phyloP scores from a whole-genome alignment of 805 yeast genomes.

The Ogataea pilisensis region DNA sequence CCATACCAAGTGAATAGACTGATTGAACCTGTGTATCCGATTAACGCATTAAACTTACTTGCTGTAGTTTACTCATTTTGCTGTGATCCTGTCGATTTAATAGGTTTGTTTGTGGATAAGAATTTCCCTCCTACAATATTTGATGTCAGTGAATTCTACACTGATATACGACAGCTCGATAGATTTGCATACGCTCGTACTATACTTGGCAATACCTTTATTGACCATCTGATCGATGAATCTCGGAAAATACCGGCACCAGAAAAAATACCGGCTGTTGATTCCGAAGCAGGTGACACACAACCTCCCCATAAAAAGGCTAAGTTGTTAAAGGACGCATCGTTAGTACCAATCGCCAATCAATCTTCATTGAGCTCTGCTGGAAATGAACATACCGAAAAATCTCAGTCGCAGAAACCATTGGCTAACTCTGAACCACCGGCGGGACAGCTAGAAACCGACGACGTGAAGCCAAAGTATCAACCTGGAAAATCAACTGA shows the following conservation, averaged over 20 bases:
- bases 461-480: conserved; percentile 2
- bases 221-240: conserved; percentile 18
- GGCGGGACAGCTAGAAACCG: no score
- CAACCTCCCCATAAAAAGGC: neutral
- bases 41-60: conserved; percentile 29
- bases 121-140: conserved; percentile 20
- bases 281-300: neutral
- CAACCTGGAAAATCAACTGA: no score
- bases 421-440: no score
- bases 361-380: neutral
- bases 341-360: conserved; percentile 1
- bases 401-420: no score
- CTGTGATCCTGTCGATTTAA: conserved; percentile 16
- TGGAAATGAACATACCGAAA: no score
- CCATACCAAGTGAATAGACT: conserved; percentile 22
- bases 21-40: conserved; percentile 22
- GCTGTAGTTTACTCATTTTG: conserved; percentile 28
- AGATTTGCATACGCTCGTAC: conserved; percentile 22
- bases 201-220: conserved; percentile 18
- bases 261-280: neutral
- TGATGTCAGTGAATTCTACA: conserved; percentile 27
- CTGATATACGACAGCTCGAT: conserved; percentile 23
- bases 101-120: conserved; percentile 21
- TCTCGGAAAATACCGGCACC: conserved; percentile 3
- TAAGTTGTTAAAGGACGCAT: neutral